Evolutionary conservation across 139 green algal species (phyloP).

Genomic region (Yamagishiella unicocca): DNA sequence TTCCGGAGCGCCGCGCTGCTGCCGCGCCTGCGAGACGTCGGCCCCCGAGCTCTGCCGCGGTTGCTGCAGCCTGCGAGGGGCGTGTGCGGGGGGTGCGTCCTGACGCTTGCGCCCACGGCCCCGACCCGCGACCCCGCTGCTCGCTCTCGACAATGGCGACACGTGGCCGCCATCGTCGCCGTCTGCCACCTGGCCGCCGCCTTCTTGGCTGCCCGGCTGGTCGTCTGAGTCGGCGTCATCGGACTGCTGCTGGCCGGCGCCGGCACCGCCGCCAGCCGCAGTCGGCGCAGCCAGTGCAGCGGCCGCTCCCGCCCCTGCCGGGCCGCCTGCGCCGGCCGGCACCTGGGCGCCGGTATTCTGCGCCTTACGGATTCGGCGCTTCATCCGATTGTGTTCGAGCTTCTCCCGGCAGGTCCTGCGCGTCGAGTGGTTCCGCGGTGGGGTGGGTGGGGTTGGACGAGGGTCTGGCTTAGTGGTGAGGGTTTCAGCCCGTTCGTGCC

Average conservation of each 20-base stretch:
- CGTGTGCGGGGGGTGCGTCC: background rate
- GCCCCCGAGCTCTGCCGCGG: background rate
- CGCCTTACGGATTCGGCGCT: conserved; percentile 11
- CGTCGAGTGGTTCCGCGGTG: too few species aligned
- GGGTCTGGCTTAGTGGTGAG: too few species aligned
- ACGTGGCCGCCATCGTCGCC: background rate
- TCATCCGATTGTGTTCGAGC: conserved; percentile 33
- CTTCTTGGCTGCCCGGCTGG: background rate
- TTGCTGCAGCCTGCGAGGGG: background rate
- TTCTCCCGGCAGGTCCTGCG: conserved; percentile 43
- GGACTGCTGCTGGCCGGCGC: background rate
- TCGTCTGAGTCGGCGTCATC: conserved; percentile 15
- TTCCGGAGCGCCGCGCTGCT: too few species aligned
- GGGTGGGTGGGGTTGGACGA: too few species aligned
- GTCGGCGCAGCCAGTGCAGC: too few species aligned
- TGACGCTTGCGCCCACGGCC: background rate
- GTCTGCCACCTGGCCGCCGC: background rate
- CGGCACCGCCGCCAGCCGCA: background rate
- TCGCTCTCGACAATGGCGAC: background rate
- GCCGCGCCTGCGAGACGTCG: background rate
- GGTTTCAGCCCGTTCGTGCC: too few species aligned
- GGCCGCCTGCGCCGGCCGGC: background rate
- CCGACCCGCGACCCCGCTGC: background rate
- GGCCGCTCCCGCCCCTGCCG: background rate
- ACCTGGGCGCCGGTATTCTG: background rate